Conservation (phyloP, 345 rosid genomes). For the Syzygium aqueum region DNA sequence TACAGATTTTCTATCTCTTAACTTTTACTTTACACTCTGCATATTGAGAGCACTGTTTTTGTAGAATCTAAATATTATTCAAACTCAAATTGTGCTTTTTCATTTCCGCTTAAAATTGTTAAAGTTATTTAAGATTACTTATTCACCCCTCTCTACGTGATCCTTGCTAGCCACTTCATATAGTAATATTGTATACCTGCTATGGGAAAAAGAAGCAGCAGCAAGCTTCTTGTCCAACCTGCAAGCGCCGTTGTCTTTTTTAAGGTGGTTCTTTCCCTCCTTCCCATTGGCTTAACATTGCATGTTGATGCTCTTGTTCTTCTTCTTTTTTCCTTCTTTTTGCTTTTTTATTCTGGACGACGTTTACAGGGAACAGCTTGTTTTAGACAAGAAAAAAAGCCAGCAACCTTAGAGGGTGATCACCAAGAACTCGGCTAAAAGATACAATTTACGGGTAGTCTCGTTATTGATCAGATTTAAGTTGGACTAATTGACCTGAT, state of each 20-base stretch:
- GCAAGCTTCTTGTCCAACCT: neutral
- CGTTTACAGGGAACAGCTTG: too few relatives aligned
- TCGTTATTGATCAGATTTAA: neutral
- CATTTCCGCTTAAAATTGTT: too few relatives aligned
- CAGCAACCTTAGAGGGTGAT: neutral
- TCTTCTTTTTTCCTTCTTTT: neutral
- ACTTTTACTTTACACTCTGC: too few relatives aligned
- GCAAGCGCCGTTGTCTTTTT: neutral
- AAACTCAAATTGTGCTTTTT: too few relatives aligned
- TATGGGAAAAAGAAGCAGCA: neutral
- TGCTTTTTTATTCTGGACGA: too few relatives aligned
- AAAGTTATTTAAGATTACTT: too few relatives aligned
- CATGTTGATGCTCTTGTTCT: rapidly evolving
- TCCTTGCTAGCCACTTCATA: too few relatives aligned
- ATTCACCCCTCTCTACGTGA: too few relatives aligned
- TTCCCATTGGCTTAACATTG: neutral
- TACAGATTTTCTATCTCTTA: too few relatives aligned
- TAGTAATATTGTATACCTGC: neutral
- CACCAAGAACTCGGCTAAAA: neutral
- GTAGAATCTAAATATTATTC: too few relatives aligned
- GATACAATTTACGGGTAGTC: neutral
- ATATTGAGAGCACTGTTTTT: too few relatives aligned
- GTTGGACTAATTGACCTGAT: neutral
- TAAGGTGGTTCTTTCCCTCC: neutral
- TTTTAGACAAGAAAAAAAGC: neutral